Evolutionary conservation across 768 basidiomycete genomes (phyloP), one percentile per base, ranked within the genome.

Genomic region (Phylloporus scabripes): DNA sequence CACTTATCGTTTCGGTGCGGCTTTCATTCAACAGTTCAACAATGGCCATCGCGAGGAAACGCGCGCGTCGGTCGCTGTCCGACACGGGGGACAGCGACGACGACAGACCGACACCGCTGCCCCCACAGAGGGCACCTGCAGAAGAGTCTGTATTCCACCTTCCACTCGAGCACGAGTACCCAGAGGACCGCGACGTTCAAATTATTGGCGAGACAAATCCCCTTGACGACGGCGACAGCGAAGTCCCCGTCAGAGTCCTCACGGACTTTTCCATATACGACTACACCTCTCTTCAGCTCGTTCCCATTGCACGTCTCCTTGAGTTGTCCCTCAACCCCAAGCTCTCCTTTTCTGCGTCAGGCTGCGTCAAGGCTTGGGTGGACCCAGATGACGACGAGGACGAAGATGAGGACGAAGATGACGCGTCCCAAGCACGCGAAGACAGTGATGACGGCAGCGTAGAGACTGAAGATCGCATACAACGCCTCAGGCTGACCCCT

Each of bases 181-280:
- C 65, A 12, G 79, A 78, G 50, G 72, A 70, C 7, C 64, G 65
- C 11, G 61, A 72, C 40, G 53, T 79, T 12, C 58, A 65, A n/a
- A 58, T 81, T 23, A 65, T 66, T 23, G 75, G 74, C 26, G 80
- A 81, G 63, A 64, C 64, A 1, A 54, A 61, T 21, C 46, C 52
- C 6, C 49, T 57, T n/a, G 62, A 66, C 33, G 46, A 53, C 56
- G 42, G 56, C 40, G 70, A 65, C 34, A 60, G 62, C 29, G 70
- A 72, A 7, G 54, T 83, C 28, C 85, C 85, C 12, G 69, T 87
- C 38, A 77, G 85, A 7, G 53, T 74, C 0, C 68, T 87, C 8
- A 64, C 70, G 0, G 67, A 81, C 49, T 87, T 85, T 55, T 59
- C 68, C 0, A 65, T 86, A 28, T 85, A 82, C 46, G 64, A 79